A percentile compares a stretch with the other conserved stretches of the same genome.
phyloP scores from a whole-genome alignment of 805 yeast species.

The Kodamaea kaohsiungensis region DNA sequence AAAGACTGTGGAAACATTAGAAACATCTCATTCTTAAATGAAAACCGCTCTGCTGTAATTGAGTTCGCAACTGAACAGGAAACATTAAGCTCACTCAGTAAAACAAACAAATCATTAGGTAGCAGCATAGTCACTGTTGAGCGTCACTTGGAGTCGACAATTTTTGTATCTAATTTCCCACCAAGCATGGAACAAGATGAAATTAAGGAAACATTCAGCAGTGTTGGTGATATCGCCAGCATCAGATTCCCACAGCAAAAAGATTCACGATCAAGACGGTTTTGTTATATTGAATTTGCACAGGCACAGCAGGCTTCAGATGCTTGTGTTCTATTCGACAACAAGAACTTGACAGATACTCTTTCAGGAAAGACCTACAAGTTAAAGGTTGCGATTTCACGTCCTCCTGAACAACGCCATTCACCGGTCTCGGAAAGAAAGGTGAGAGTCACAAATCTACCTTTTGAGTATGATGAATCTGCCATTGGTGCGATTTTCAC shows the following conservation, averaged over 20 bases:
- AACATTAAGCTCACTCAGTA: slow-evolving; percentile 61
- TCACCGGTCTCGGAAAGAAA: slow-evolving; percentile 58
- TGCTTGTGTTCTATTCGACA: slow-evolving; percentile 47
- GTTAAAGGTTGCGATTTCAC: slow-evolving; percentile 61
- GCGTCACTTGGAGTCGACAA: slow-evolving; percentile 47
- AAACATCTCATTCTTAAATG: slow-evolving; percentile 27
- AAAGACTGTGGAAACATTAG: slow-evolving; percentile 60
- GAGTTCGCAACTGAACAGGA: slow-evolving; percentile 54
- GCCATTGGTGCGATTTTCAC: slow-evolving; percentile 43
- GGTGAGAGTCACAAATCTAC: slow-evolving; percentile 53
- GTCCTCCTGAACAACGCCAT: slow-evolving; percentile 50
- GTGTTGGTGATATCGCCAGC: slow-evolving; percentile 43
- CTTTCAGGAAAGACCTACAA: slow-evolving; percentile 26
- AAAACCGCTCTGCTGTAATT: slow-evolving; percentile 44
- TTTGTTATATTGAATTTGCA: slow-evolving; percentile 68
- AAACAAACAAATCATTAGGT: slow-evolving; percentile 49
- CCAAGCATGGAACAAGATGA: slow-evolving; percentile 46
- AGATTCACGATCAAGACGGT: slow-evolving; percentile 57
- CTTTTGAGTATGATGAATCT: slow-evolving; percentile 44
- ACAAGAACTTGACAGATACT: slow-evolving; percentile 31
- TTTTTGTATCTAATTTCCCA: slow-evolving; percentile 79
- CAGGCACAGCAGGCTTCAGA: slow-evolving; percentile 42
- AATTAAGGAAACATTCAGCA: slow-evolving; percentile 41
- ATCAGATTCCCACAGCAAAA: slow-evolving; percentile 66
- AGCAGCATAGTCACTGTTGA: slow-evolving; percentile 47